phyloP scores from a whole-genome alignment of 1,284 basidiomycete genomes.

The Puccinia horiana region DNA sequence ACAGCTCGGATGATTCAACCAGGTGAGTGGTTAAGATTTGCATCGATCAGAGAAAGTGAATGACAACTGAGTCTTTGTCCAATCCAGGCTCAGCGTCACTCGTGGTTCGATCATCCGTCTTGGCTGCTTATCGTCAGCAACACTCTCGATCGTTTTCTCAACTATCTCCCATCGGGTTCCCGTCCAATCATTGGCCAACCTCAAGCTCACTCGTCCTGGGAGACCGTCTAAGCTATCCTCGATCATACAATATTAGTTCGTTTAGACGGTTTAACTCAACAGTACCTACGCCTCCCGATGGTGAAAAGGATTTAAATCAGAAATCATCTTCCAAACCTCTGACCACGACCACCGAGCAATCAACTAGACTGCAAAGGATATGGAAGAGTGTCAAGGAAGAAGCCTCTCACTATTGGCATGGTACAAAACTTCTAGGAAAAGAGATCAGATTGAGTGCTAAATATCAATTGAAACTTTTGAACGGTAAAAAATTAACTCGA shows the following conservation, averaged over 20 bases:
- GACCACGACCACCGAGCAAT: neutral
- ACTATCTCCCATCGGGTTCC: neutral
- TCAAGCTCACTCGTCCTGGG: neutral
- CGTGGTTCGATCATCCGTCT: conserved; percentile 2
- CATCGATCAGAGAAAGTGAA: neutral
- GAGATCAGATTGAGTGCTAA: conserved; percentile 88
- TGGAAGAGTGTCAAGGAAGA: conserved; percentile 97
- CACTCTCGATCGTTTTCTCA: neutral
- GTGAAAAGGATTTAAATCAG: conserved; percentile 8
- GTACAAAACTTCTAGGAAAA: conserved; percentile 87
- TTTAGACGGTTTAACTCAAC: conserved; percentile 2
- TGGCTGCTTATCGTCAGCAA: neutral
- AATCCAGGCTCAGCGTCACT: neutral
- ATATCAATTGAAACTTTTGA: conserved; percentile 86
- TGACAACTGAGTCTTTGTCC: neutral
- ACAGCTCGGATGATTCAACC: neutral
- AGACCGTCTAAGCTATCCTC: conserved; percentile 19
- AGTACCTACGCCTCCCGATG: neutral
- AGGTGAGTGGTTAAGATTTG: neutral
- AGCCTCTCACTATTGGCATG: conserved; percentile 95
- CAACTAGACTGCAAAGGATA: conserved; percentile 52
- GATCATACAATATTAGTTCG: neutral
- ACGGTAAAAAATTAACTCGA: conserved; percentile 85
- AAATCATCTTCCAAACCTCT: neutral
- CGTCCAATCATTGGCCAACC: neutral